Percentiles rank a stretch among this genome's conserved stretches.
These are phyloP conservation scores for Gleditsia sinensis DNA, from an alignment of 306 rosid genomes.

Conservation along the genomic window DNA sequence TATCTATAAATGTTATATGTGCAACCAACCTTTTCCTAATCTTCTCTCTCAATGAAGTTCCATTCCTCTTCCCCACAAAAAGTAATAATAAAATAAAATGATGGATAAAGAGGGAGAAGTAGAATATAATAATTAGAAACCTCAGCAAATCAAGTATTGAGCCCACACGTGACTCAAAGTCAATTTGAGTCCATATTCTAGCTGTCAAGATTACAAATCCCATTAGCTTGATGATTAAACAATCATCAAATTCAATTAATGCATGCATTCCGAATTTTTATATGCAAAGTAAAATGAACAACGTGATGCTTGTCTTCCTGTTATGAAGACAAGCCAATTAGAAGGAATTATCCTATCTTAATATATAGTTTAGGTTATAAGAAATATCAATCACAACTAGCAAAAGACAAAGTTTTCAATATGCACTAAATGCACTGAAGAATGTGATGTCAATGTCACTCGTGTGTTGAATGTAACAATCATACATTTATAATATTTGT, in stretches of 20 bases:
- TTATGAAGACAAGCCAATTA: slow-evolving; percentile 26
- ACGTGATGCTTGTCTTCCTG: slow-evolving; percentile 39
- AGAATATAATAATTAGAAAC: too few species aligned
- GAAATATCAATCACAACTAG: background rate
- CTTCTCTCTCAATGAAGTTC: slow-evolving; percentile 16
- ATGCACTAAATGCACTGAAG: background rate
- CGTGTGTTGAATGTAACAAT: background rate
- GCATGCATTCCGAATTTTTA: slow-evolving; percentile 31
- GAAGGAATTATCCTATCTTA: slow-evolving; percentile 1
- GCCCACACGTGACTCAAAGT: too few species aligned
- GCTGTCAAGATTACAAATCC: slow-evolving; percentile 37
- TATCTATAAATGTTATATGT: too few species aligned
- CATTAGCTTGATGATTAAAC: slow-evolving; percentile 37
- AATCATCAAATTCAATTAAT: slow-evolving; percentile 17
- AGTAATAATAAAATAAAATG: too few species aligned
- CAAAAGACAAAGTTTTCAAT: background rate
- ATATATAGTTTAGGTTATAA: background rate
- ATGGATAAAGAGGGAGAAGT: too few species aligned
- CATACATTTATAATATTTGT: background rate
- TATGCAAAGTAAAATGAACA: slow-evolving; percentile 36
- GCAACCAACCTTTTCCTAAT: background rate
- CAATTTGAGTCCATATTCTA: slow-evolving; percentile 28
- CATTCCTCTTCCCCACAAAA: slow-evolving; percentile 12
- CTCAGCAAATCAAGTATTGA: too few species aligned
- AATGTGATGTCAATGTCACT: background rate